phyloP scores from a whole-genome alignment of 257 asterid genomes.

The Nicotiana attenuata region DNA sequence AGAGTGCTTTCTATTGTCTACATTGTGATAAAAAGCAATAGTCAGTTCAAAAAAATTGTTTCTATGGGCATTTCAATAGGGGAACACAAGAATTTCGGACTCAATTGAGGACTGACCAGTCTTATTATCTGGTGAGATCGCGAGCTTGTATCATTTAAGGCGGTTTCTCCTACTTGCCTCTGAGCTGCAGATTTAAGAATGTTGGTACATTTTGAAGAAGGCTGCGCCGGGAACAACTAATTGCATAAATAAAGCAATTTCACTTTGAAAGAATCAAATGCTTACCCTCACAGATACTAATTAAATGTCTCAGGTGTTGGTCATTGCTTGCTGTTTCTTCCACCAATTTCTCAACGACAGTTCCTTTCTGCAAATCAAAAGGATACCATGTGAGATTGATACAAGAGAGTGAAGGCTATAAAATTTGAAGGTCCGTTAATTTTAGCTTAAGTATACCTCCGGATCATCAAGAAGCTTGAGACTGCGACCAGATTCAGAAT shows the following conservation, averaged over 20 bases:
- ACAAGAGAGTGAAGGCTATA: slow-evolving; percentile 8
- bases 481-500: slow-evolving; percentile 80
- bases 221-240: background rate
- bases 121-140: slow-evolving; percentile 93
- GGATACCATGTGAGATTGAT: slow-evolving; percentile 2
- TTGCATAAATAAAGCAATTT: background rate
- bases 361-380: slow-evolving; percentile 68
- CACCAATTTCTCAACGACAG: slow-evolving; percentile 79
- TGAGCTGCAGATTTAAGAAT: slow-evolving; percentile 55
- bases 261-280: slow-evolving; percentile 10
- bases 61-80: background rate
- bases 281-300: slow-evolving; percentile 78
- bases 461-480: slow-evolving; percentile 94
- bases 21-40: slow-evolving; percentile 24
- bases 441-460: slow-evolving; percentile 47
- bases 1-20: slow-evolving; percentile 88
- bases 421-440: background rate
- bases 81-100: background rate
- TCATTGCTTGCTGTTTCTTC: slow-evolving; percentile 79
- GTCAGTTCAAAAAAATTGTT: slow-evolving; percentile 4
- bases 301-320: slow-evolving; percentile 67
- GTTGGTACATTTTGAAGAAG: background rate
- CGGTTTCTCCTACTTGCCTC: slow-evolving; percentile 95
- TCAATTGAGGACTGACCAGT: slow-evolving; percentile 44
- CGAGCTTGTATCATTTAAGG: slow-evolving; percentile 88